phyloP scores from a whole-genome alignment of 176 grass and related monocot species.

The Phoenix dactylifera region DNA sequence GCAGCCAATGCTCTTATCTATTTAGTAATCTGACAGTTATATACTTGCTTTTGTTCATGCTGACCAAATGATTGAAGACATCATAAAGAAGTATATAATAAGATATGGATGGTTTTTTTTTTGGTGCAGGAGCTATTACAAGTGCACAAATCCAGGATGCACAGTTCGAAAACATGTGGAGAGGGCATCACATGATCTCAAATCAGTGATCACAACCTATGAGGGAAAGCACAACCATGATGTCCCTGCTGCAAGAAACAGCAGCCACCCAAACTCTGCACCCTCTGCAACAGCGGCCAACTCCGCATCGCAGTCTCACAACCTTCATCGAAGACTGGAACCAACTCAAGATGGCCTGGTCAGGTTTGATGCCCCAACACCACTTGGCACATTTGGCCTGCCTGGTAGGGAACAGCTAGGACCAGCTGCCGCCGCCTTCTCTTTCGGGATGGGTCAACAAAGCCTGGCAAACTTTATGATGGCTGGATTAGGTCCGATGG shows the following conservation, averaged over 20 bases:
- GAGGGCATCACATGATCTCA: slow-evolving; percentile 59
- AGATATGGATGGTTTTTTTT: no score
- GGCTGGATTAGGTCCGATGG: slow-evolving; percentile 14
- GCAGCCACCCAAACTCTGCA: slow-evolving; percentile 28
- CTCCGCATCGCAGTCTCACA: slow-evolving; percentile 5
- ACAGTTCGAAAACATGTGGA: slow-evolving; percentile 61
- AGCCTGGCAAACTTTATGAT: slow-evolving; percentile 34
- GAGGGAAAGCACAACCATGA: slow-evolving; percentile 80
- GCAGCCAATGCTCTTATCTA: background rate
- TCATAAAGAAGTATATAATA: no score
- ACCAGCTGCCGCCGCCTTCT: slow-evolving; percentile 25
- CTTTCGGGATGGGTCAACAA: slow-evolving; percentile 21
- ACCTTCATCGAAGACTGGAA: slow-evolving; percentile 20
- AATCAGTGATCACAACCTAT: slow-evolving; percentile 65
- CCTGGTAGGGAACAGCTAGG: slow-evolving; percentile 38
- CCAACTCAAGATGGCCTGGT: slow-evolving; percentile 30
- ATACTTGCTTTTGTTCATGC: background rate
- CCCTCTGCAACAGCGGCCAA: background rate
- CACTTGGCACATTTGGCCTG: slow-evolving; percentile 20
- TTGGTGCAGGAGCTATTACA: slow-evolving; percentile 62
- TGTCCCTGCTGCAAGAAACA: slow-evolving; percentile 45
- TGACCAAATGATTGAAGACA: no score
- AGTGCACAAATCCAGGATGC: slow-evolving; percentile 59
- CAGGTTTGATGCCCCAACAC: slow-evolving; percentile 21
- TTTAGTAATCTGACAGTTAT: background rate